Base-by-base conservation (phyloP, 164 flowering plant genomes). In the Sextonia rubra region DNA sequence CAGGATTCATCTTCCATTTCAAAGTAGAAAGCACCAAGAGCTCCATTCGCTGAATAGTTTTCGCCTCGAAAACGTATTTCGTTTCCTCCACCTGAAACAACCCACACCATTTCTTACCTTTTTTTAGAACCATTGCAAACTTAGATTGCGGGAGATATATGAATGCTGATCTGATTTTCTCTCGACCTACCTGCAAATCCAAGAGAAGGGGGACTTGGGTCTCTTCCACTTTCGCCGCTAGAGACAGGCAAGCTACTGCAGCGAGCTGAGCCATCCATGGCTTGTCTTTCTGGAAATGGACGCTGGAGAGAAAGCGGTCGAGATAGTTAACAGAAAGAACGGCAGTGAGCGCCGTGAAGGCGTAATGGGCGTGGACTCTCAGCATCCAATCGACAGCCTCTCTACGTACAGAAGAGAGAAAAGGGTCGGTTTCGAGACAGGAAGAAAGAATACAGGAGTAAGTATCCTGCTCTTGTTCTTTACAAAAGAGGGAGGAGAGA, bases 201-300 rank as follows among this genome's bases (percentile, higher is more conserved):
- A 91, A 70, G 9, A 91, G 82, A 66, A 88, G 90, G 12, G 95
- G 97, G 0, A 91, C 95, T 60, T 85, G 89, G 77, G 89, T 87
- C 80, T 93, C 98, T 68, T 93, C 98, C 64, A 93, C 86, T 60
- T 93, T 93, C 22, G 98, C 95, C 61, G 97, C 98, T 2, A 93
- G 69, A 66, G 98, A 90, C 47, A 93, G 83, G 76, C 96, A 93
- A 77, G 97, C 91, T 49, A 93, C 96, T 22, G 98, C 88, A 24
- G 83, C 82, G 5, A 93, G 89, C 47, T 90, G 98, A 61, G 78
- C 77, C 94, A 85, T 91, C 98, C 98, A 93, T 49, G 93, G 94
- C 84, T 88, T 87, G 58, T 90, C 89, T 61, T 73, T 78, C 70
- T 85, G 86, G 64, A 80, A 82, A 18, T 77, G 81, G 64, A 86